Evolutionary conservation across 495 filamentous ascomycete genomes (phyloP).

Genomic region (Tuber brumale): DNA sequence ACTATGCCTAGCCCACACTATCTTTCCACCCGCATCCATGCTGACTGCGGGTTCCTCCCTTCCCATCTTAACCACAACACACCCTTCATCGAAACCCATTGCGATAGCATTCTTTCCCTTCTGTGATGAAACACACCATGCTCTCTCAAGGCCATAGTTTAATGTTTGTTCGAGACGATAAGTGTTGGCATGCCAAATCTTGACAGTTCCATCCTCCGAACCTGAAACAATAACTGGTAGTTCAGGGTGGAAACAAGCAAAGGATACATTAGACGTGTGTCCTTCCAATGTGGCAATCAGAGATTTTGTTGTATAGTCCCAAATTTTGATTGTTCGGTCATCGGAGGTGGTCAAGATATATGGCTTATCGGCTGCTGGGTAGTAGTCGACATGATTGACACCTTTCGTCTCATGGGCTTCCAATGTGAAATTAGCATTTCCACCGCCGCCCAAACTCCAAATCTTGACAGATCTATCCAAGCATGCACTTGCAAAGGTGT

Average conservation of each 20-base stretch:
- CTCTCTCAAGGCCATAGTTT: slow-evolving; percentile 89
- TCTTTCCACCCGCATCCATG: slow-evolving; percentile 91
- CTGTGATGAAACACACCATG: slow-evolving; percentile 96
- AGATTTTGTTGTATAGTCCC: slow-evolving; percentile 98
- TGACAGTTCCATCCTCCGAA: slow-evolving; percentile 93
- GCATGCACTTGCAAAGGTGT: slow-evolving; percentile 95
- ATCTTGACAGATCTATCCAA: slow-evolving; percentile 97
- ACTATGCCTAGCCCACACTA: slow-evolving; percentile 90
- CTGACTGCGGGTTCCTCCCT: slow-evolving; percentile 95
- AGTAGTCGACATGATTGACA: slow-evolving; percentile 96
- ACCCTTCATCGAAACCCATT: slow-evolving; percentile 95
- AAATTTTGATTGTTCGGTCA: slow-evolving; percentile 89
- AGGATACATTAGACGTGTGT: slow-evolving; percentile 97
- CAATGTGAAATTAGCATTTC: slow-evolving; percentile 85
- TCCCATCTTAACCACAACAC: slow-evolving; percentile 95
- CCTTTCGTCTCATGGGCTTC: slow-evolving; percentile 93
- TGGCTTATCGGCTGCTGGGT: slow-evolving; percentile 91
- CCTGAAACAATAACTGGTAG: slow-evolving; percentile 97
- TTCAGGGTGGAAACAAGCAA: slow-evolving; percentile 96
- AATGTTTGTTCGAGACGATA: slow-evolving; percentile 92
- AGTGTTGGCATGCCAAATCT: slow-evolving; percentile 98
- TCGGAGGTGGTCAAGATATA: slow-evolving; percentile 96
- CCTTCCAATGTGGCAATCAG: slow-evolving; percentile 94
- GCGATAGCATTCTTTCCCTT: slow-evolving; percentile 87
- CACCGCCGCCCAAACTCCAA: slow-evolving; percentile 82